Percentiles rank a stretch among this genome's conserved stretches.
These are phyloP conservation scores for Sclerotiophoma versabilis DNA, from an alignment of 2,329 filamentous ascomycete species.

Conservation along the genomic window DNA sequence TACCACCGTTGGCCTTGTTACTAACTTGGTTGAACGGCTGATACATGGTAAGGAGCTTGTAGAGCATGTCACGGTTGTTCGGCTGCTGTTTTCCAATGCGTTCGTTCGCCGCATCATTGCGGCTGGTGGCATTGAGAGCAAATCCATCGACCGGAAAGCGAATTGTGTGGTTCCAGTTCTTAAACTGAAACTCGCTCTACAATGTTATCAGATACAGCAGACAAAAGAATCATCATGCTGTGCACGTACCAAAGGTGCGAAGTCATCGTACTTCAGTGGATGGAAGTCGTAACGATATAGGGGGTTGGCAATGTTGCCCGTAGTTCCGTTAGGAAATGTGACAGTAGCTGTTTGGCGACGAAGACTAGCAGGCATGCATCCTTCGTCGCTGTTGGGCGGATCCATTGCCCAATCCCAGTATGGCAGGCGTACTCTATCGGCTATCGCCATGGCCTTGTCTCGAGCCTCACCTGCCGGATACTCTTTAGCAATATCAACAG, in stretches of 20 bases:
- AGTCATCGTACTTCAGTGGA: slow-evolving; percentile 38
- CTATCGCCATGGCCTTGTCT: slow-evolving; percentile 31
- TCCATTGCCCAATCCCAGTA: slow-evolving; percentile 47
- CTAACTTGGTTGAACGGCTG: slow-evolving; percentile 43
- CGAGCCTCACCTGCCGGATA: slow-evolving; percentile 33
- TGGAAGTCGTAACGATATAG: slow-evolving; percentile 42
- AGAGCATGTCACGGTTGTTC: slow-evolving; percentile 42
- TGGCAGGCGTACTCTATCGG: slow-evolving; percentile 39
- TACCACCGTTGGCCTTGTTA: slow-evolving; percentile 42
- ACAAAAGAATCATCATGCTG: not conserved
- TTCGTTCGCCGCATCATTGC: slow-evolving; percentile 35
- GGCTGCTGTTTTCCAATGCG: slow-evolving; percentile 37
- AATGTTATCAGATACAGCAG: not conserved
- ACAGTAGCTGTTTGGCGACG: slow-evolving; percentile 27
- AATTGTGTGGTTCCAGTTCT: slow-evolving; percentile 44
- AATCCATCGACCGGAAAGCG: slow-evolving; percentile 35
- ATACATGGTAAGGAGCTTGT: slow-evolving; percentile 42
- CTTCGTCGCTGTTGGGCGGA: slow-evolving; percentile 30
- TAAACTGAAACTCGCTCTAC: slow-evolving; percentile 41
- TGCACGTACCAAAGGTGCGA: slow-evolving; percentile 34
- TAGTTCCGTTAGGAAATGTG: slow-evolving; percentile 40
- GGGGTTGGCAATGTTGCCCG: slow-evolving; percentile 34
- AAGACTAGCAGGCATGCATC: slow-evolving; percentile 35
- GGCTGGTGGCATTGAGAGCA: slow-evolving; percentile 35
- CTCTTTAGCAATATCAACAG: slow-evolving; percentile 40